phyloP scores from a whole-genome alignment of 2,329 filamentous ascomycete genomes.

The Aspergillus chevalieri region DNA sequence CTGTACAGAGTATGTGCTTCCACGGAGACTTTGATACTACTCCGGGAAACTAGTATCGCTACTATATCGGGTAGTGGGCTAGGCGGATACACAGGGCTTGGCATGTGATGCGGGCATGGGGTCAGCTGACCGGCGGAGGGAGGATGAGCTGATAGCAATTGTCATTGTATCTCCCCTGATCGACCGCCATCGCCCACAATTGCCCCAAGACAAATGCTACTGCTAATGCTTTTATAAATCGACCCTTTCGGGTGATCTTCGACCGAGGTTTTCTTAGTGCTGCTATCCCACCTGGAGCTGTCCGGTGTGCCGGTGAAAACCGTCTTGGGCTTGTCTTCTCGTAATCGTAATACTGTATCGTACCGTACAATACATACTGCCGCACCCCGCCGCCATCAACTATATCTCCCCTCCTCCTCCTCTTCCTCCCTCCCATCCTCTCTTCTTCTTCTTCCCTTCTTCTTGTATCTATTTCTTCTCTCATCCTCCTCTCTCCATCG shows the following conservation, averaged over 20 bases:
- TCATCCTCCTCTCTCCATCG: background rate
- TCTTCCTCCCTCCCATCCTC: background rate
- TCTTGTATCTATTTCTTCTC: background rate
- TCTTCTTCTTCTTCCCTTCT: background rate
- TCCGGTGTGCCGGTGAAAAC: conserved; percentile 22
- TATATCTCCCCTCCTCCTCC: conserved; percentile 1
- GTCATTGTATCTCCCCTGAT: too few relatives aligned
- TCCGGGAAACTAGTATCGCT: too few relatives aligned
- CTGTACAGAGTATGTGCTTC: too few relatives aligned
- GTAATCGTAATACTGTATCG: conserved; percentile 3
- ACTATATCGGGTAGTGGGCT: too few relatives aligned
- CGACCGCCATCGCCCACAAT: too few relatives aligned
- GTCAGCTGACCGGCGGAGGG: too few relatives aligned
- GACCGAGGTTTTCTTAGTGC: background rate
- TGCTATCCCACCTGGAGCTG: background rate
- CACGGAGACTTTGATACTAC: too few relatives aligned
- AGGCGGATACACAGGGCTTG: too few relatives aligned
- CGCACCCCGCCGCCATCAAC: conserved; percentile 1
- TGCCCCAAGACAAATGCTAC: too few relatives aligned
- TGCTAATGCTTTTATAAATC: too few relatives aligned
- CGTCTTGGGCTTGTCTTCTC: background rate
- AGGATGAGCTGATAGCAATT: too few relatives aligned
- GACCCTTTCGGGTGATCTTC: background rate
- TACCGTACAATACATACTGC: conserved; percentile 1
- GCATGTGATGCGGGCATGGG: too few relatives aligned